phyloP scores from a whole-genome alignment of 257 asterid genomes.

The Osmanthus fragrans region DNA sequence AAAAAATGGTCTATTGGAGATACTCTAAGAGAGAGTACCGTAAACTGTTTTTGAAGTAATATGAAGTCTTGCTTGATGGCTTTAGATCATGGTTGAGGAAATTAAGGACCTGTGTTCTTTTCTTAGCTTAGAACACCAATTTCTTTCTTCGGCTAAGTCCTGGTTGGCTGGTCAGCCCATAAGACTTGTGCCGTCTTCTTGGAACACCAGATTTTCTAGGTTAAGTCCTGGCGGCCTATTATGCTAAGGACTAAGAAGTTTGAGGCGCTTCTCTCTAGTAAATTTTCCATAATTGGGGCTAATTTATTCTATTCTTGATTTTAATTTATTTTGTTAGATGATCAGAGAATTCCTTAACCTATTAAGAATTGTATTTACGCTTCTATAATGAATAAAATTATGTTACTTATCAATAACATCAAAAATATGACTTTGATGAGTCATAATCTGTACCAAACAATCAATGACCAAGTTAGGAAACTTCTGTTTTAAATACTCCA shows the following conservation, averaged over 20 bases:
- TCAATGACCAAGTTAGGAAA: not conserved
- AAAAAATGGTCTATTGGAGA: no score
- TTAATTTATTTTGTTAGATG: not conserved
- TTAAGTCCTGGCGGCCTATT: not conserved
- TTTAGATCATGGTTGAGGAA: not conserved
- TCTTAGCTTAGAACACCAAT: not conserved
- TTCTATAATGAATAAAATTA: not conserved
- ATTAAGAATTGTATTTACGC: not conserved
- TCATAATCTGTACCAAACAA: not conserved
- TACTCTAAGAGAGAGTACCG: not conserved
- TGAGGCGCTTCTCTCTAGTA: not conserved
- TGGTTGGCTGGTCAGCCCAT: not conserved
- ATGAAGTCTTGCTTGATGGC: not conserved
- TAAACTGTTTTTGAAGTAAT: not conserved
- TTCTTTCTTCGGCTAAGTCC: not conserved
- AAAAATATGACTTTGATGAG: not conserved
- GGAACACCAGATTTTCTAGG: not conserved
- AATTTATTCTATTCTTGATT: not conserved
- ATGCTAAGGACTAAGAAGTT: not conserved
- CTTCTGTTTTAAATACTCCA: not conserved
- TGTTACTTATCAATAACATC: not conserved
- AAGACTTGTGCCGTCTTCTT: not conserved
- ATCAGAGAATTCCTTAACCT: not conserved
- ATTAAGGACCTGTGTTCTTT: not conserved
- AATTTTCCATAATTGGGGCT: not conserved